phyloP scores from a whole-genome alignment of 225 moss, liverwort and hornwort species.

The Sphagnum tenellum region DNA sequence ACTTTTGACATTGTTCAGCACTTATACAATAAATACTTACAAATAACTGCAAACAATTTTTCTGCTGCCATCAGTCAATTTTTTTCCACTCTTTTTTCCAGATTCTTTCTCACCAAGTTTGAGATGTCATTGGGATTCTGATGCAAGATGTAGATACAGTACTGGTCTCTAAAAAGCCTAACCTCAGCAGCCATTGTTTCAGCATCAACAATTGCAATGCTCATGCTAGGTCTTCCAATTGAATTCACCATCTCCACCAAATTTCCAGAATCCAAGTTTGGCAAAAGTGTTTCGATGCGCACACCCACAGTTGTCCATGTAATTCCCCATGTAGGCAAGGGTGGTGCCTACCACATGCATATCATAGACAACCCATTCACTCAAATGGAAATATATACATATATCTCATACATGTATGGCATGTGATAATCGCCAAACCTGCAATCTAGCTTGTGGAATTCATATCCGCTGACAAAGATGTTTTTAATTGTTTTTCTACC shows the following conservation, averaged over 20 bases:
- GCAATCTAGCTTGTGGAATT: too few species aligned
- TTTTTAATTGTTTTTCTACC: not conserved
- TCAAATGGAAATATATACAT: not conserved
- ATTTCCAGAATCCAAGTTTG: slow-evolving; percentile 25
- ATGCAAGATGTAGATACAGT: too few species aligned
- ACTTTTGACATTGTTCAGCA: too few species aligned
- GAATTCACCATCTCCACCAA: slow-evolving; percentile 46
- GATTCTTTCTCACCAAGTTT: too few species aligned
- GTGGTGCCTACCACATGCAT: slow-evolving; percentile 16
- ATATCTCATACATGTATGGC: too few species aligned
- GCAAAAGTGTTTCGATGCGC: slow-evolving; percentile 59
- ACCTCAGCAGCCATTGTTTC: slow-evolving; percentile 59
- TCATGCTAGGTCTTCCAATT: slow-evolving; percentile 55
- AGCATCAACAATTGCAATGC: slow-evolving; percentile 68
- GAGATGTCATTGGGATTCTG: too few species aligned
- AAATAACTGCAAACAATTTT: too few species aligned
- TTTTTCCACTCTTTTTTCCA: too few species aligned
- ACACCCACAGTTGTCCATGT: slow-evolving; percentile 56
- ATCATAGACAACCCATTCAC: slow-evolving; percentile 3
- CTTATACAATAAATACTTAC: too few species aligned
- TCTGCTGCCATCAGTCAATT: too few species aligned
- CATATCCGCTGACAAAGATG: not conserved
- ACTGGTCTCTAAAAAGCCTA: not conserved
- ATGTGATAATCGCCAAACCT: too few species aligned
- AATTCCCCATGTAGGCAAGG: slow-evolving; percentile 60